Base-by-base conservation (phyloP, 225 moss, liverwort and hornwort species). In the Neckera pumila region DNA sequence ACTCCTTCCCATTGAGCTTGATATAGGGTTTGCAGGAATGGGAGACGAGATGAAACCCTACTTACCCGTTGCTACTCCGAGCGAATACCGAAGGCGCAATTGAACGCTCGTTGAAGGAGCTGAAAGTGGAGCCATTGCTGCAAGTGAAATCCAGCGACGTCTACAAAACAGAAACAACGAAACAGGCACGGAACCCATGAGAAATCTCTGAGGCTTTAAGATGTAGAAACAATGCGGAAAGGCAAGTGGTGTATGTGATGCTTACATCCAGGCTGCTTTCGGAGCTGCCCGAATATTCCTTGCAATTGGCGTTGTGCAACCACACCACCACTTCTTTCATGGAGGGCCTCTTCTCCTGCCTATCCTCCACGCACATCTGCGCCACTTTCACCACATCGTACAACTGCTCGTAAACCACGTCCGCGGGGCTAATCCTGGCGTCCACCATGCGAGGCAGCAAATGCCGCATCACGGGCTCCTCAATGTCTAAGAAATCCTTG, bases 391-490 rank as follows among this genome's bases (percentile, higher is more conserved):
- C 92, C 30, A 95, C 91, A 36, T 91, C 87, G 22, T 73, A 91
- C 47, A 92, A 79, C 91, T 95, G 92, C 9, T 95, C 92, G 56
- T 83, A 90, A 17, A 88, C 56, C 19, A 91, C 84, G 26, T 93
- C 92, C 5, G 76, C 45, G 2, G 89, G 89, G 42, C 61, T 87
- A 21, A 95, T 91, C 30, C 94, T 89, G 60, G 88, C 83, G 70
- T 96, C 96, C 20, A 94, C 91, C 94, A 94, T 94, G 66, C 90
- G 89, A 7, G 94, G 94, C 33, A 94, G 91, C 53, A 94, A 84
- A 42, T 91, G 90, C 13, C 94, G 87, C 94, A 88, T 91, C 28
- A 96, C 94, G 63, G 93, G 27, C 75, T 94, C 93, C 12, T 92
- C 94, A 70, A 90, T 88, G 51, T 90, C 90, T 57, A 76, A 78